Conservation (phyloP, 768 basidiomycete genomes). For the Boletellus sp. region DNA sequence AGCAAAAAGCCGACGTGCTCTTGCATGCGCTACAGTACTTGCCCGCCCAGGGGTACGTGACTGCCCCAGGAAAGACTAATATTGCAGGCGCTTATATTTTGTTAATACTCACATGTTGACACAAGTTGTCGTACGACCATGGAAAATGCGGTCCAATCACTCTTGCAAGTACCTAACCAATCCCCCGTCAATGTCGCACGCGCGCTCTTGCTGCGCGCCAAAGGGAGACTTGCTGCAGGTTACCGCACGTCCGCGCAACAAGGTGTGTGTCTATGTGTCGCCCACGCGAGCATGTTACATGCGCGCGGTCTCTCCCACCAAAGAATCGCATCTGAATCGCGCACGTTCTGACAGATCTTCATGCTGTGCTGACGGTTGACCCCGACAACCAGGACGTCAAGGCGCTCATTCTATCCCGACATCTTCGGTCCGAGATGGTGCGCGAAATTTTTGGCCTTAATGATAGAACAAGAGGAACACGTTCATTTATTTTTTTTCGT, state of each 20-base stretch:
- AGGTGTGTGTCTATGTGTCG: slow-evolving; percentile 35
- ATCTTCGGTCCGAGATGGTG: slow-evolving; percentile 56
- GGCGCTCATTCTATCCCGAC: slow-evolving; percentile 50
- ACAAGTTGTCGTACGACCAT: slow-evolving; percentile 53
- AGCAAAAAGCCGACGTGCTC: slow-evolving; percentile 67
- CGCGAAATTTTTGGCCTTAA: neutral
- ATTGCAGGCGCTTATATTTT: no score
- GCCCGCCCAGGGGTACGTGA: slow-evolving; percentile 59
- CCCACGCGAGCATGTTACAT: no score
- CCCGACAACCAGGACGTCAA: slow-evolving; percentile 70
- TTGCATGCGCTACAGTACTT: slow-evolving; percentile 83
- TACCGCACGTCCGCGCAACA: slow-evolving; percentile 61
- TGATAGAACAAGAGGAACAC: no score
- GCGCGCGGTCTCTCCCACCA: neutral
- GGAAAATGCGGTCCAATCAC: slow-evolving; percentile 74
- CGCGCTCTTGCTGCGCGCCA: slow-evolving; percentile 65
- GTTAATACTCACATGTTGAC: slow-evolving; percentile 1
- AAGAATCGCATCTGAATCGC: slow-evolving; percentile 4
- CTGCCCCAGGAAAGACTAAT: no score
- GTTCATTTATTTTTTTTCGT: no score
- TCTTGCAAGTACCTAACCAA: slow-evolving; percentile 54
- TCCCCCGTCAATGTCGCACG: slow-evolving; percentile 50
- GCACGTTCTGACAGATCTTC: slow-evolving; percentile 45
- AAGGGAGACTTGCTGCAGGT: slow-evolving; percentile 58
- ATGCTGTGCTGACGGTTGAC: slow-evolving; percentile 59